Base-by-base conservation (phyloP, 257 asterid genomes). In the Cordia subcordata region DNA sequence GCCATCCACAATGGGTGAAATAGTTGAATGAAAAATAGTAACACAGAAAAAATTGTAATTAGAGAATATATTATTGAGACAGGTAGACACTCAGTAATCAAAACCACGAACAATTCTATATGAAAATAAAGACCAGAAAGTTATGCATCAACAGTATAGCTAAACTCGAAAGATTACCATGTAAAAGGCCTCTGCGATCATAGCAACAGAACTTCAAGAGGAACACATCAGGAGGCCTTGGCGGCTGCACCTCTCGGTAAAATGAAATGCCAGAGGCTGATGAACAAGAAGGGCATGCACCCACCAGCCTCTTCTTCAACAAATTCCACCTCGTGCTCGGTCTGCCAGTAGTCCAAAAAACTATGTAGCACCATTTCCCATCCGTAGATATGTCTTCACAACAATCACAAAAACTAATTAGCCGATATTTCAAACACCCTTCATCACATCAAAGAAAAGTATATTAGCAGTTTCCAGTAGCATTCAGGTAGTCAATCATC, bases 291-390 rank as follows among this genome's bases (percentile, higher is more conserved):
- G 98, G 98, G 61, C 98, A 90, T 18, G 83, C 98, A 58, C 67
- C 98, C 78, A 85, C 75, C 22, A 90, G 62, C 72, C 96, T 82
- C 71, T 77, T 85, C 81, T 85, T 83, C 86, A 90, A 72, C 73
- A 87, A 77, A 56, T 61, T 68, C 96, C 96, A 90, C 47, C 89
- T 72, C 6, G 95, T 90, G 16, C 58, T 67, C 10, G 87, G 73
- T 53, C 69, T 83, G 13, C 95, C 89, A 2, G 72, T 44, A 9
- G 83, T 95, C 95, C 94, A 87, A 53, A 87, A 78, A 72, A 90
- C 91, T 66, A 90, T 46, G 78, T 90, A 90, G 81, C 98, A 90
- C 98, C 96, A 90, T 72, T 85, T 87, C 47, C 98, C 98, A 57
- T 90, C 98, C 0, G 96, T 90, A 5, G 92, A 80, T 21, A 85